Evolutionary conservation across 495 filamentous ascomycete genomes (phyloP).

Genomic region (Aspergillus panamensis): DNA sequence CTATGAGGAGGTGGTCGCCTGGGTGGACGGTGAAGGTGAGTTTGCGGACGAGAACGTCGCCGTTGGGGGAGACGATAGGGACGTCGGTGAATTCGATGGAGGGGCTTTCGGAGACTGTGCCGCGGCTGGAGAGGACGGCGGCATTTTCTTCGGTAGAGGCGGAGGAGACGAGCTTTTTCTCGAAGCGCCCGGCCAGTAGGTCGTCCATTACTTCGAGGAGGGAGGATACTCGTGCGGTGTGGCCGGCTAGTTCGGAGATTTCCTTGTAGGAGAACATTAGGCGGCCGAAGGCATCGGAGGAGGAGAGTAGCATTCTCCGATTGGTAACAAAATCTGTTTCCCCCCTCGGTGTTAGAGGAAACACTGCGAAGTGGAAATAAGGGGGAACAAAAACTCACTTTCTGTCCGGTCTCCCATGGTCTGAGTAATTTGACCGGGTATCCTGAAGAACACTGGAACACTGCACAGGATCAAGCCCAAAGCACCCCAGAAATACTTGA

Average conservation of each 20-base stretch:
- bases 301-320: constrained; percentile 80
- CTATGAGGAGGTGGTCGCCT: constrained; percentile 88
- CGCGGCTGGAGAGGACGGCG: constrained; percentile 74
- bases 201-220: constrained; percentile 94
- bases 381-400: constrained; percentile 46
- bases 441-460: constrained; percentile 90
- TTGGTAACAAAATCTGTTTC: constrained; percentile 81
- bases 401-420: constrained; percentile 91
- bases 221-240: constrained; percentile 85
- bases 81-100: constrained; percentile 87
- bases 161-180: constrained; percentile 93
- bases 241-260: constrained; percentile 89
- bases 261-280: constrained; percentile 99
- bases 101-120: constrained; percentile 68
- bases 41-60: constrained; percentile 79
- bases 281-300: constrained; percentile 92
- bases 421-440: constrained; percentile 67
- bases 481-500: constrained; percentile 99
- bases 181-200: constrained; percentile 79
- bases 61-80: constrained; percentile 96
- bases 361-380: not conserved
- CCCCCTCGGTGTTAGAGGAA: not conserved
- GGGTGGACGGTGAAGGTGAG: constrained; percentile 82
- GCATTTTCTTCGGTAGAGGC: constrained; percentile 73
- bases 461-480: constrained; percentile 91